A percentile compares a stretch with the other conserved stretches of the same genome.
These are phyloP conservation scores for Bifiguratus adelaidae DNA, from an alignment of 192 early-diverging fungal species.

Conservation along the genomic window DNA sequence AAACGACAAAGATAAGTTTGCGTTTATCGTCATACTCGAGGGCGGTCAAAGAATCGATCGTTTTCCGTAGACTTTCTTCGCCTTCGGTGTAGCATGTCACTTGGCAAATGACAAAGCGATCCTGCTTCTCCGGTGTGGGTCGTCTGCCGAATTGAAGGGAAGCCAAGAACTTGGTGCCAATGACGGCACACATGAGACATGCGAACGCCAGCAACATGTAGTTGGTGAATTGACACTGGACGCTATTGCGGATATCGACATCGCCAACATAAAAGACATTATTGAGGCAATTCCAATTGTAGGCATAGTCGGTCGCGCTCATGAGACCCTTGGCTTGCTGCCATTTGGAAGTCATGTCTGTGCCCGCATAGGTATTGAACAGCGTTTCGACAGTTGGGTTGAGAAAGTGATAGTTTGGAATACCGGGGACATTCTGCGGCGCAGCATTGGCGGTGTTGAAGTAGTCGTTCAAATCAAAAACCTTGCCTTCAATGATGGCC, in stretches of 20 bases:
- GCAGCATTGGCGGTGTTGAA: slow-evolving; percentile 30
- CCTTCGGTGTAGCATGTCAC: slow-evolving; percentile 82
- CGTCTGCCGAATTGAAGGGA: slow-evolving; percentile 60
- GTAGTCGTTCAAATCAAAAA: slow-evolving; percentile 57
- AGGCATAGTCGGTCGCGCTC: slow-evolving; percentile 11
- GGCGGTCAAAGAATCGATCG: slow-evolving; percentile 59
- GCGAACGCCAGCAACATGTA: slow-evolving; percentile 76
- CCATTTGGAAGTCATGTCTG: slow-evolving; percentile 45
- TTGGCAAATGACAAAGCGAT: slow-evolving; percentile 70
- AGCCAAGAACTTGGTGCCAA: slow-evolving; percentile 66
- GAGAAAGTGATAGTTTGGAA: slow-evolving; percentile 45
- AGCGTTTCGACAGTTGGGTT: slow-evolving; percentile 42
- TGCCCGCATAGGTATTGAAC: slow-evolving; percentile 43
- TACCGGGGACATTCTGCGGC: slow-evolving; percentile 9
- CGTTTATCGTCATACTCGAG: slow-evolving; percentile 73
- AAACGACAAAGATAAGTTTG: slow-evolving; percentile 67
- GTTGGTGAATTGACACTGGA: slow-evolving; percentile 73
- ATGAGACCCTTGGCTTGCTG: slow-evolving; percentile 22
- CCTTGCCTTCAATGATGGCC: slow-evolving; percentile 47
- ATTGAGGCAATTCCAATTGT: slow-evolving; percentile 61
- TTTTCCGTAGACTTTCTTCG: slow-evolving; percentile 63
- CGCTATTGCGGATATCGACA: slow-evolving; percentile 68
- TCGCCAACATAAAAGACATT: slow-evolving; percentile 74
- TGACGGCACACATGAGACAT: slow-evolving; percentile 61
- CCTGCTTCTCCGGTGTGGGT: slow-evolving; percentile 53